Percentiles rank a stretch among this genome's conserved stretches.
These are phyloP conservation scores for Leptodermis oblonga DNA, from an alignment of 257 asterid species.

Conservation along the genomic window DNA sequence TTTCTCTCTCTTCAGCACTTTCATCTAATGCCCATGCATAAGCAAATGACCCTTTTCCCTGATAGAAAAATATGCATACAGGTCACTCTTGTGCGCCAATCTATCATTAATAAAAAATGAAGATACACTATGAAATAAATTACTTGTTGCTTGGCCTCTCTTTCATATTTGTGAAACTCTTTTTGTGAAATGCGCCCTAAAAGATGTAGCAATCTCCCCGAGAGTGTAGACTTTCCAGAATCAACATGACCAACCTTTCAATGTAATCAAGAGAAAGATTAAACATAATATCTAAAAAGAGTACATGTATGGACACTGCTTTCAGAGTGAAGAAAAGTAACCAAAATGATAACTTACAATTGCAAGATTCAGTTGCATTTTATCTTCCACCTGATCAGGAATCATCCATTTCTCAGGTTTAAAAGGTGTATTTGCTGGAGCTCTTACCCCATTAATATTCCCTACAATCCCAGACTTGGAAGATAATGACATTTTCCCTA, in stretches of 20 bases:
- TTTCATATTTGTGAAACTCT: slow-evolving; percentile 78
- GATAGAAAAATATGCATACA: slow-evolving; percentile 31
- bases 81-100: slow-evolving; percentile 16
- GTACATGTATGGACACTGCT: background rate
- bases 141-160: slow-evolving; percentile 85
- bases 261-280: slow-evolving; percentile 17
- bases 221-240: slow-evolving; percentile 97
- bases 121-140: slow-evolving; percentile 1
- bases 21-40: slow-evolving; percentile 99
- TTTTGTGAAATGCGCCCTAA: slow-evolving; percentile 81
- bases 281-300: background rate
- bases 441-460: slow-evolving; percentile 31
- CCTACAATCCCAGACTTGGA: slow-evolving; percentile 43
- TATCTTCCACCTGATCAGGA: slow-evolving; percentile 47
- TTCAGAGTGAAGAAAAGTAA: slow-evolving; percentile 1
- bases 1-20: slow-evolving; percentile 95
- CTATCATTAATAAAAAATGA: slow-evolving; percentile 14
- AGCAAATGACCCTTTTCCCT: slow-evolving; percentile 99
- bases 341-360: slow-evolving; percentile 46
- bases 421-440: slow-evolving; percentile 39
- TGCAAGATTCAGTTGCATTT: slow-evolving; percentile 81
- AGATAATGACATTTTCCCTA: slow-evolving; percentile 39
- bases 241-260: slow-evolving; percentile 97
- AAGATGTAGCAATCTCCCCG: slow-evolving; percentile 91
- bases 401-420: slow-evolving; percentile 75